Evolutionary conservation across 192 early-diverging fungal genomes (phyloP).

Genomic region (Lunasporangiospora selenospora): DNA sequence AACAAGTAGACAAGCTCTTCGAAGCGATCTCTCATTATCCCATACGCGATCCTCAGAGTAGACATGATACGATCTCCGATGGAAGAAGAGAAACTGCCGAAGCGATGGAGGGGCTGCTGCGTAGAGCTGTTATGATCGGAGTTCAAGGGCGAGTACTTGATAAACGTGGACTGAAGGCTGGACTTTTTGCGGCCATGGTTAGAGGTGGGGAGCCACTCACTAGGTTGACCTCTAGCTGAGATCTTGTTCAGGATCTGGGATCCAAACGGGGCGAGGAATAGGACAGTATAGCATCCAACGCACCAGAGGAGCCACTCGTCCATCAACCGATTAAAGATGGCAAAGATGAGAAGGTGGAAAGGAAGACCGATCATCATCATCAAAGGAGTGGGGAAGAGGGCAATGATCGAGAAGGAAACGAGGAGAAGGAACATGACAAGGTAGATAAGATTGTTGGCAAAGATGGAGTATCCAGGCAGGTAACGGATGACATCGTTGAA

Average conservation of each 20-base stretch:
- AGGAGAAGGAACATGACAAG: conserved; percentile 47
- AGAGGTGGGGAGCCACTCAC: too few relatives aligned
- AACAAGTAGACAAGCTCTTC: conserved; percentile 10
- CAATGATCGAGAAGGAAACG: conserved; percentile 27
- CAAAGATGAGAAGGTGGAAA: conserved; percentile 46
- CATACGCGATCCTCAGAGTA: too few relatives aligned
- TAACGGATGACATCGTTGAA: conserved; percentile 44
- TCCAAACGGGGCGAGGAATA: conserved; percentile 16
- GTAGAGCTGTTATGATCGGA: background rate
- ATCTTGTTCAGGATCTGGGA: conserved; percentile 5
- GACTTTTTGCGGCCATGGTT: background rate
- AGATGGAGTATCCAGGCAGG: conserved; percentile 28
- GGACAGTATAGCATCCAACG: conserved; percentile 15
- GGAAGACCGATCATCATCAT: conserved; percentile 28
- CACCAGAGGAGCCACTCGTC: conserved; percentile 33
- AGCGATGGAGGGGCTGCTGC: background rate
- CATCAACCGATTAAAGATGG: conserved; percentile 43
- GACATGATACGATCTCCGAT: too few relatives aligned
- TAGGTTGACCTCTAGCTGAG: too few relatives aligned
- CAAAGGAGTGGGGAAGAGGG: conserved; percentile 17
- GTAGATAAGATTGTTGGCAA: conserved; percentile 48
- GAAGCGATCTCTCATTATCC: too few relatives aligned
- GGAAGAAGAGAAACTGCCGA: too few relatives aligned
- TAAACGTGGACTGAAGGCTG: background rate
- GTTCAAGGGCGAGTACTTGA: conserved; percentile 25